Conservation (phyloP, 805 yeast species). For the Blastobotrys americana region DNA sequence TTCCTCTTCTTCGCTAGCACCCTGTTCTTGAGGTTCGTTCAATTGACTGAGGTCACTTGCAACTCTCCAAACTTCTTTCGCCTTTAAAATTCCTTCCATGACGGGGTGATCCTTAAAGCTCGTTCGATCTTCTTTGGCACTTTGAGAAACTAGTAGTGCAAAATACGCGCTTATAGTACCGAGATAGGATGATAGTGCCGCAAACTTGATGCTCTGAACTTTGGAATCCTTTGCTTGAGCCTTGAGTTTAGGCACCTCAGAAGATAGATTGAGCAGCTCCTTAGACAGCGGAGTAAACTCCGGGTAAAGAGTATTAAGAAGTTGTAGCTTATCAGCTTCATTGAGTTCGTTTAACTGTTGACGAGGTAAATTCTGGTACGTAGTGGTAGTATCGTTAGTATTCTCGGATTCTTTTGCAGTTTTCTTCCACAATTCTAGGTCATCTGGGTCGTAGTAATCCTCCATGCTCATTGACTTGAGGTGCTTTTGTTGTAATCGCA, state of each 20-base stretch:
- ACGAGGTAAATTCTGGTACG: slow-evolving; percentile 31
- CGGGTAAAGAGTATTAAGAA: slow-evolving; percentile 62
- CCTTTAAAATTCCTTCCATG: slow-evolving; percentile 75
- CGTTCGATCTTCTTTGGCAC: slow-evolving; percentile 44
- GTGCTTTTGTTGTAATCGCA: slow-evolving; percentile 77
- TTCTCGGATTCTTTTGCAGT: slow-evolving; percentile 41
- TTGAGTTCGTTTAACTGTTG: slow-evolving; percentile 46
- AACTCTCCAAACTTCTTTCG: slow-evolving; percentile 86
- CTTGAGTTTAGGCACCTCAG: slow-evolving; percentile 19
- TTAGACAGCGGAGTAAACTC: slow-evolving; percentile 72
- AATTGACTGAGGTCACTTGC: slow-evolving; percentile 48
- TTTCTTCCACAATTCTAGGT: slow-evolving; percentile 71
- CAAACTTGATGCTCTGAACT: slow-evolving; percentile 40
- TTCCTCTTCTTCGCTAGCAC: slow-evolving; percentile 24
- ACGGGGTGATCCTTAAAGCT: slow-evolving; percentile 81
- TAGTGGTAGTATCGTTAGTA: slow-evolving; percentile 22
- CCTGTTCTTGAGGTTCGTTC: slow-evolving; percentile 13
- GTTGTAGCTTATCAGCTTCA: slow-evolving; percentile 43
- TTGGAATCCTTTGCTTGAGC: slow-evolving; percentile 10
- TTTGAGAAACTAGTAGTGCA: slow-evolving; percentile 57
- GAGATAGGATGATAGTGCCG: slow-evolving; percentile 71
- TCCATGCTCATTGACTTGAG: slow-evolving; percentile 54
- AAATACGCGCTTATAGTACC: slow-evolving; percentile 75
- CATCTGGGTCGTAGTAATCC: slow-evolving; percentile 71
- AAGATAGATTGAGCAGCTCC: slow-evolving; percentile 45